These are phyloP conservation scores for Erucastrum elatum DNA, from an alignment of 345 rosid genomes.

Conservation along the genomic window DNA sequence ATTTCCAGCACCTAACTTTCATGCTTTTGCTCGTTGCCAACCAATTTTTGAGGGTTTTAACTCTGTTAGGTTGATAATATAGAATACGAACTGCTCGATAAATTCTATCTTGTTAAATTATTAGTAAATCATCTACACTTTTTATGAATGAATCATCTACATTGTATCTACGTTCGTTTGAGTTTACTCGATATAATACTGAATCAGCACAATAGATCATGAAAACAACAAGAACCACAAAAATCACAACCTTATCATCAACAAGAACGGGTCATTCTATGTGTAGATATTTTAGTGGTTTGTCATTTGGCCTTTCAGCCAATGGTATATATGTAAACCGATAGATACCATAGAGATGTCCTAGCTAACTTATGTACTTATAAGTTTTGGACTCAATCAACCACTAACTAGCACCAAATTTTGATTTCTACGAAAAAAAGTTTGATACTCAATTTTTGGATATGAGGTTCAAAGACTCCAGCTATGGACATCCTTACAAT, in stretches of 20 bases:
- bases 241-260: constrained; percentile 33
- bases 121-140: background rate
- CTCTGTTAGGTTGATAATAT: constrained; percentile 12
- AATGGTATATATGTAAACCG: constrained; percentile 16
- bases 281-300: background rate
- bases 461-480: constrained; percentile 30
- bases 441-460: background rate
- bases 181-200: background rate
- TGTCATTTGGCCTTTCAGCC: constrained; percentile 34
- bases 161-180: background rate
- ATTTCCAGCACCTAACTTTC: constrained; percentile 15
- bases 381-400: constrained; percentile 26
- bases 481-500: constrained; percentile 20
- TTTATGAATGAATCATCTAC: background rate
- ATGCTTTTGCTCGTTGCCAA: constrained; percentile 23
- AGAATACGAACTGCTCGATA: background rate
- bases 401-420: too few species aligned
- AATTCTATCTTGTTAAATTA: background rate
- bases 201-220: background rate
- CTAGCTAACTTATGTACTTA: constrained; percentile 3
- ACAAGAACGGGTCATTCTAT: constrained; percentile 14
- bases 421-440: too few species aligned
- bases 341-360: constrained; percentile 15
- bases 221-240: constrained; percentile 28
- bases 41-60: constrained; percentile 11